Evolutionary conservation across 176 grass and related monocot species (phyloP), one percentile per base, ranked within the genome.

Genomic region (Poa annua): DNA sequence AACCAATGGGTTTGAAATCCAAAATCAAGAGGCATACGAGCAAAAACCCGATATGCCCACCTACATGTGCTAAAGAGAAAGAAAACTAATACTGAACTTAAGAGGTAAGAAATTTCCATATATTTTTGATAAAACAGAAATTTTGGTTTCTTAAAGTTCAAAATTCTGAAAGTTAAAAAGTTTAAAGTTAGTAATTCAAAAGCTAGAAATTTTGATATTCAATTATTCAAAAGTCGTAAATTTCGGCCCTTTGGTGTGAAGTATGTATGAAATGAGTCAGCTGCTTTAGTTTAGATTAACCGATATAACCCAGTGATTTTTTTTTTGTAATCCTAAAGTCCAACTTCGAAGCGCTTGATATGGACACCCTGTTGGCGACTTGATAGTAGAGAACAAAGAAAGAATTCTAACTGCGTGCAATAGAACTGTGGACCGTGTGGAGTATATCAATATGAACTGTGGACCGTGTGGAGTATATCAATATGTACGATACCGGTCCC

Each of bases 301-400:
- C 7, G 11, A 7, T 47, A 49, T 1, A 20, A 53, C 60, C 68
- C 7, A 66, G 44, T 45, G 44, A 10, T n/a, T 66, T 53, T 2
- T 11, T 64, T 56, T 73, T 35, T 61, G 57, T 73, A 3, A 53
- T 41, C 10, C 2, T 24, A 36, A 34, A 63, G 19, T 62, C 47
- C 7, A 79, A 35, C 53, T 47, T 42, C 38, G 34, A 50, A 72
- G 19, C 41, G 13, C 47, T 20, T 51, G 25, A 87, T 12, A 45
- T 15, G 12, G 39, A 75, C 29, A 57, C 17, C 34, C 15, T n/a
- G 66, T 10, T 25, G 13, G 34, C 7, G 51, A 62, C 49, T 19
- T 61, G 21, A 78, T 60, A 88, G 36, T 60, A 88, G 36, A 24
- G 26, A 49, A 45, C 44, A 45, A 45, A 45, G 10, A 8, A 11